These are phyloP conservation scores for Collybia sordida DNA, from an alignment of 768 basidiomycete species.

Conservation along the genomic window DNA sequence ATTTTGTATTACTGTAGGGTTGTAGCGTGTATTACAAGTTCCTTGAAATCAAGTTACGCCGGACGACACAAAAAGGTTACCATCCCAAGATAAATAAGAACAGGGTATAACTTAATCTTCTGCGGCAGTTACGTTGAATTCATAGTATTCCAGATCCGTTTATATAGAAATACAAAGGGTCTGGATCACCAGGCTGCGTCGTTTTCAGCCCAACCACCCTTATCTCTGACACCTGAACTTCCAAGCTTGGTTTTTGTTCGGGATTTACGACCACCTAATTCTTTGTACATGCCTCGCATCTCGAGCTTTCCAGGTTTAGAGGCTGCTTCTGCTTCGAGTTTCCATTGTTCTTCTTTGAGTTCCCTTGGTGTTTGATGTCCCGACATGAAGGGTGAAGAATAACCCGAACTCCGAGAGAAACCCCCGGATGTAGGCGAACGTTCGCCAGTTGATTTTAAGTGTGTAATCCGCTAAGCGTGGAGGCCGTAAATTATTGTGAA, in stretches of 20 bases:
- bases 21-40: too few species aligned
- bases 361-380: constrained; percentile 82
- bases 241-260: constrained; percentile 75
- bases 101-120: too few species aligned
- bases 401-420: constrained; percentile 44
- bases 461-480: constrained; percentile 49
- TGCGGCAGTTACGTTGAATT: too few species aligned
- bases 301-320: constrained; percentile 72
- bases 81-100: too few species aligned
- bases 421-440: constrained; percentile 36
- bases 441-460: constrained; percentile 39
- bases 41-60: too few species aligned
- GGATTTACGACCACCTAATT: constrained; percentile 81
- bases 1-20: too few species aligned
- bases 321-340: constrained; percentile 46
- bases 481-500: constrained; percentile 7
- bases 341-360: constrained; percentile 77
- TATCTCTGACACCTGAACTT: constrained; percentile 63
- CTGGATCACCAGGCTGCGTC: constrained; percentile 19
- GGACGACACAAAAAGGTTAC: too few species aligned
- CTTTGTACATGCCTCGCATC: constrained; percentile 92
- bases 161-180: constrained; percentile 2
- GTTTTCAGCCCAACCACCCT: constrained; percentile 69
- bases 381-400: constrained; percentile 48
- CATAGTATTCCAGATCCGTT: neutral